Conservation (phyloP, 257 asterid genomes). For the Solanum ossicruentum region DNA sequence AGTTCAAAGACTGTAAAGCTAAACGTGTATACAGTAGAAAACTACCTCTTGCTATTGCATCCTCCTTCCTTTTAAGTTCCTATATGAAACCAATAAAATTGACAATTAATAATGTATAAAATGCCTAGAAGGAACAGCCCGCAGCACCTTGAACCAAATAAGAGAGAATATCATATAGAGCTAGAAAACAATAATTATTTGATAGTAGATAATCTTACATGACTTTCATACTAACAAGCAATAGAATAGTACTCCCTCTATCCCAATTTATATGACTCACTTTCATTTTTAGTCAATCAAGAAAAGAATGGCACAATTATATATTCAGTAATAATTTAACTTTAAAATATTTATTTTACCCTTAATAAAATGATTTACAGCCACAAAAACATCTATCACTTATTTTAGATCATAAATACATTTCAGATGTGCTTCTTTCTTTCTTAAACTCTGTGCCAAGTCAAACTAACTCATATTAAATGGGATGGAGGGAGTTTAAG, state of each 20-base stretch:
- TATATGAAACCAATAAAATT: constrained; percentile 19
- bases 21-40: not conserved
- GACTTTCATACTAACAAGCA: not conserved
- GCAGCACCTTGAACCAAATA: not conserved
- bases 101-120: not conserved
- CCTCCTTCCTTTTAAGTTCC: constrained; percentile 87
- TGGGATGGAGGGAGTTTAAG: not conserved
- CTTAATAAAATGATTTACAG: no score
- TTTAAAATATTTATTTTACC: no score
- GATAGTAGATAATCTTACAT: not conserved
- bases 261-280: no score
- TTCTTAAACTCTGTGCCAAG: no score
- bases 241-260: not conserved
- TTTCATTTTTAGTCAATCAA: no score
- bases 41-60: constrained; percentile 48
- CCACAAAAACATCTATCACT: no score
- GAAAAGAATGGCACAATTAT: no score
- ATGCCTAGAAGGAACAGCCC: not conserved
- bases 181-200: not conserved
- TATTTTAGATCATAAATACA: no score
- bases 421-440: no score
- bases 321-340: no score
- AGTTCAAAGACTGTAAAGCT: not conserved
- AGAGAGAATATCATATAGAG: not conserved
- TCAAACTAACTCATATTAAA: no score